Conservation (phyloP, 441 rosid genomes). For the Populus hybrid region DNA sequence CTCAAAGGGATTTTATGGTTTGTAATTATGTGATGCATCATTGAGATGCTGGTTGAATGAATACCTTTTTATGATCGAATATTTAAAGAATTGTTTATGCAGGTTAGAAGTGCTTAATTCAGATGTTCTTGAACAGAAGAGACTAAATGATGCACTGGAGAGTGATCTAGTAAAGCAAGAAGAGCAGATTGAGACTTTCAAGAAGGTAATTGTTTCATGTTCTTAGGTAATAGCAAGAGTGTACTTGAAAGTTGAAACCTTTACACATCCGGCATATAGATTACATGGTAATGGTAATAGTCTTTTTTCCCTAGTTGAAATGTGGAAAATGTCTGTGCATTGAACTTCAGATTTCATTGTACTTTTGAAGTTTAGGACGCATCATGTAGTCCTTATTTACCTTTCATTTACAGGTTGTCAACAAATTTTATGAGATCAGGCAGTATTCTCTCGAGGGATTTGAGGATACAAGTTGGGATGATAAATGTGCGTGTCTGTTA, state of each 20-base stretch:
- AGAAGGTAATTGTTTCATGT: conserved; percentile 45
- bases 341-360: neutral
- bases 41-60: conserved; percentile 3
- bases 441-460: conserved; percentile 45
- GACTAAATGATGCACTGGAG: conserved; percentile 54
- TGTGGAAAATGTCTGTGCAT: neutral
- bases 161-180: conserved; percentile 55
- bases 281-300: neutral
- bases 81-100: conserved; percentile 16
- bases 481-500: conserved; percentile 68
- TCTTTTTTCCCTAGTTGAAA: neutral
- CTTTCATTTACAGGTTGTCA: conserved; percentile 49
- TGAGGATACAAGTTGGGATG: conserved; percentile 56
- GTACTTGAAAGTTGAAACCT: neutral
- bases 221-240: conserved; percentile 2
- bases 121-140: conserved; percentile 62
- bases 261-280: neutral
- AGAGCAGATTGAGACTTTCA: conserved; percentile 52
- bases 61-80: neutral
- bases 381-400: conserved; percentile 1
- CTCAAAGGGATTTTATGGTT: neutral
- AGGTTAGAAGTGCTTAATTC: conserved; percentile 77
- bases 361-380: neutral
- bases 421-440: conserved; percentile 71
- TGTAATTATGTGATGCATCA: neutral